These are phyloP conservation scores for Agrostemma githago DNA, from an alignment of 148 eudicot genomes.

Conservation along the genomic window DNA sequence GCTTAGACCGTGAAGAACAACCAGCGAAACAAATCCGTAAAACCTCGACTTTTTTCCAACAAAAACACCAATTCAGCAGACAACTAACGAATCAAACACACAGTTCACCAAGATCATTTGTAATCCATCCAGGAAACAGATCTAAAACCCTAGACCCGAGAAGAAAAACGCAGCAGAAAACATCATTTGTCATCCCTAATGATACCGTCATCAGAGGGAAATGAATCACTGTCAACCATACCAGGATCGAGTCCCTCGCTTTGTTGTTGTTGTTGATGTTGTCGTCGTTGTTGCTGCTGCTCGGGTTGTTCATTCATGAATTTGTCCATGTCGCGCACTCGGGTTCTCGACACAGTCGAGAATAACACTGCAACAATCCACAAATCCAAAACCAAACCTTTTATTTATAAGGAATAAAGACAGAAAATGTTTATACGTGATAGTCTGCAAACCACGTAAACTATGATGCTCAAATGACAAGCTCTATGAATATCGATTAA, in stretches of 20 bases:
- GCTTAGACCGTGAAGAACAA: too few species aligned
- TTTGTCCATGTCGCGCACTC: slow-evolving; percentile 65
- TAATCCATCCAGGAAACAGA: neutral
- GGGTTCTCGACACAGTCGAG: slow-evolving; percentile 47
- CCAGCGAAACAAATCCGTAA: neutral
- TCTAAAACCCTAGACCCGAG: neutral
- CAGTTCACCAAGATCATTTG: neutral
- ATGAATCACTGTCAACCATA: slow-evolving; percentile 18
- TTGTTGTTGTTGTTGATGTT: slow-evolving; percentile 10
- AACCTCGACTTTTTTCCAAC: neutral
- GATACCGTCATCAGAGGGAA: slow-evolving; percentile 25
- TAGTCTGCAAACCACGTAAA: too few species aligned
- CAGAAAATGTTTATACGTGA: neutral
- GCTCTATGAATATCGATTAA: too few species aligned
- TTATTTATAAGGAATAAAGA: too few species aligned
- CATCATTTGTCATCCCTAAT: slow-evolving; percentile 31
- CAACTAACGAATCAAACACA: neutral
- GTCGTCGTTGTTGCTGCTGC: slow-evolving; percentile 18
- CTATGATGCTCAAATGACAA: too few species aligned
- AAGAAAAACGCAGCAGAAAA: slow-evolving; percentile 2
- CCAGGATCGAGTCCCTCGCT: slow-evolving; percentile 21
- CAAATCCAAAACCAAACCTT: neutral
- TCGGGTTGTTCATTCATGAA: slow-evolving; percentile 31
- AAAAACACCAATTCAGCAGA: neutral
- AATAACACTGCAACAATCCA: slow-evolving; percentile 47